Evolutionary conservation across 805 yeast genomes (phyloP).

Genomic region (Wickerhamomyces rabaulensis): DNA sequence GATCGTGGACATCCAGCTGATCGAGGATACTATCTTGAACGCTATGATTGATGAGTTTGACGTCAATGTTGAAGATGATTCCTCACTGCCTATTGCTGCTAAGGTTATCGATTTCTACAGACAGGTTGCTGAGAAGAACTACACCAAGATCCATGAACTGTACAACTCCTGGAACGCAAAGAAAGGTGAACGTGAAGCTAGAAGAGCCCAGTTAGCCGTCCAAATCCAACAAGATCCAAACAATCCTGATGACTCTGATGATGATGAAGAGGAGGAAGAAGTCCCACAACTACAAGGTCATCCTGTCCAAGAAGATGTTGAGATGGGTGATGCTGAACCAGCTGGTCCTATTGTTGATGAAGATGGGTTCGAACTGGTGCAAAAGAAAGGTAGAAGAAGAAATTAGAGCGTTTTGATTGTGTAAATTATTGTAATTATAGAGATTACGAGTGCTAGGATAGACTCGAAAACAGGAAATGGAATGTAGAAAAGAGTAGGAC

Average conservation of each 20-base stretch:
- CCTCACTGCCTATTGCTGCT: constrained; percentile 71
- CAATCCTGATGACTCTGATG: constrained; percentile 54
- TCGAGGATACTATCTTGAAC: constrained; percentile 80
- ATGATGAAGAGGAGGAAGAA: constrained; percentile 29
- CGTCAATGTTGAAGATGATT: constrained; percentile 80
- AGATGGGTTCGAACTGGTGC: constrained; percentile 90
- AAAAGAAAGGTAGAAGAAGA: constrained; percentile 58
- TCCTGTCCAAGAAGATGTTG: constrained; percentile 31
- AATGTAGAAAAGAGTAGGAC: not conserved
- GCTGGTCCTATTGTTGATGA: constrained; percentile 78
- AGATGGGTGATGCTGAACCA: constrained; percentile 29
- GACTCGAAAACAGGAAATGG: not conserved
- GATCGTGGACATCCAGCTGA: constrained; percentile 67
- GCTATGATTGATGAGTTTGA: constrained; percentile 97
- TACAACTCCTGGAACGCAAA: constrained; percentile 56
- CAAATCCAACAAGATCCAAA: constrained; percentile 54
- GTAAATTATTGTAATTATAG: not conserved
- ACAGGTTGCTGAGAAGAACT: constrained; percentile 53
- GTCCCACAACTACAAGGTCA: constrained; percentile 18
- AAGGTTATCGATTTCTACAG: constrained; percentile 60
- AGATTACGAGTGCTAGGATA: no score
- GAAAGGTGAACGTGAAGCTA: constrained; percentile 33
- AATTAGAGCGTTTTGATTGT: no score
- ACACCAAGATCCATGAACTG: constrained; percentile 48
- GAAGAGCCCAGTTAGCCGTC: constrained; percentile 31